Evolutionary conservation across 495 filamentous ascomycete genomes (phyloP).

Genomic region (Aspergillus sclerotiicarbonarius): DNA sequence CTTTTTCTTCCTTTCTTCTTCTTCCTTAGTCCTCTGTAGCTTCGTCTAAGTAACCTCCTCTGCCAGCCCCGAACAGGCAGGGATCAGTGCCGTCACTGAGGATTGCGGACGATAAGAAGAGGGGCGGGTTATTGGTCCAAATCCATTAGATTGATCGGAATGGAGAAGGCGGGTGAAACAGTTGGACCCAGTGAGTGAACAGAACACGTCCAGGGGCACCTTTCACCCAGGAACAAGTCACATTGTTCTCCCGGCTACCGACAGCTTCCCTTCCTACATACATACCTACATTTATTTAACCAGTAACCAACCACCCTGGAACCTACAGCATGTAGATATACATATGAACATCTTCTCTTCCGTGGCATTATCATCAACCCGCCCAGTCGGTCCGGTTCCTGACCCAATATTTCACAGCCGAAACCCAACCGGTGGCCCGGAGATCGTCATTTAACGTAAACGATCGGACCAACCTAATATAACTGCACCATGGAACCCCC

Average conservation of each 20-base stretch:
- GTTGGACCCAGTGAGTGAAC: not conserved
- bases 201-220: too few relatives aligned
- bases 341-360: too few relatives aligned
- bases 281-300: too few relatives aligned
- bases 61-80: conserved; percentile 12
- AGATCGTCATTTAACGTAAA: conserved; percentile 8
- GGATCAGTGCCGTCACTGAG: conserved; percentile 10
- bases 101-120: not conserved
- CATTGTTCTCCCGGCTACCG: too few relatives aligned
- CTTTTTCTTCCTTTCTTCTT: not conserved
- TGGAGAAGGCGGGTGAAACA: not conserved
- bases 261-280: too few relatives aligned
- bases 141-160: not conserved
- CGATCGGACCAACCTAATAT: not conserved
- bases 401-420: too few relatives aligned
- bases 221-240: too few relatives aligned
- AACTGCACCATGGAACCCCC: conserved; percentile 4
- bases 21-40: not conserved
- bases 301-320: too few relatives aligned
- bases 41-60: not conserved
- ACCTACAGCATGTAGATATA: too few relatives aligned
- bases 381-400: too few relatives aligned
- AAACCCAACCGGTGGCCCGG: not conserved
- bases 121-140: not conserved
- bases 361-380: too few relatives aligned